Evolutionary conservation across 225 moss, liverwort and hornwort genomes (phyloP), one percentile per base, ranked within the genome.

Genomic region (Sphagnum tenellum): DNA sequence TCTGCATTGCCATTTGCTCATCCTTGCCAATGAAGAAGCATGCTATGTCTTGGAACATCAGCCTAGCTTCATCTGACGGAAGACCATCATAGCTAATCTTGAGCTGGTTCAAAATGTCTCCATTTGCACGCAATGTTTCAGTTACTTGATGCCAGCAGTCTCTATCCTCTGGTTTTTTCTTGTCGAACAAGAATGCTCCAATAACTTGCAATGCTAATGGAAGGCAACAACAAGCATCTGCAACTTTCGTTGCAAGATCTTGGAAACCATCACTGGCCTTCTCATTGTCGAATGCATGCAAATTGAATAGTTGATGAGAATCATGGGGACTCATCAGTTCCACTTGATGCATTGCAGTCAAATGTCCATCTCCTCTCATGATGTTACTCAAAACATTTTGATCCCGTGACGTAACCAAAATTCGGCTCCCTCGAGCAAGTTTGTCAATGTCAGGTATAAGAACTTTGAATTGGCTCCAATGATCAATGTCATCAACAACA

Each of bases 241-340:
- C 53, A 2, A 79, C 69, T 46, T 49, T 69, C 49, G 0, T 2
- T 8, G 75, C 78, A 9, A 75, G 65, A 5, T 8, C 49, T 60
- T 64, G 57, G 12, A 73, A 68, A 0, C 46, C 44, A 71, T 67
- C n/a, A 13, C 52, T 6, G 11, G 6, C 4, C n/a, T 63, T 8
- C 46, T 50, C 67, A 1, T 50, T 61, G 3, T 29, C 44, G 0
- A 0, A 3, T 61, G 79, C 75, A 12, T 79, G 69, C n/a, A 44
- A 58, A n/a, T 66, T 62, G 55, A 79, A 72, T 59, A 79, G 65
- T 57, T 75, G n/a, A 3, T 12, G 29, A 7, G 72, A 75, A 0
- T 75, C 72, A 0, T 0, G 0, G 4, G 12, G 0, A 11, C 50
- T 56, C 3, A 79, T 5, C 44, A 0, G 0, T 63, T 60, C 0